Conservation (phyloP, 2,329 filamentous ascomycete species). For the Ophiostoma perfectum region DNA sequence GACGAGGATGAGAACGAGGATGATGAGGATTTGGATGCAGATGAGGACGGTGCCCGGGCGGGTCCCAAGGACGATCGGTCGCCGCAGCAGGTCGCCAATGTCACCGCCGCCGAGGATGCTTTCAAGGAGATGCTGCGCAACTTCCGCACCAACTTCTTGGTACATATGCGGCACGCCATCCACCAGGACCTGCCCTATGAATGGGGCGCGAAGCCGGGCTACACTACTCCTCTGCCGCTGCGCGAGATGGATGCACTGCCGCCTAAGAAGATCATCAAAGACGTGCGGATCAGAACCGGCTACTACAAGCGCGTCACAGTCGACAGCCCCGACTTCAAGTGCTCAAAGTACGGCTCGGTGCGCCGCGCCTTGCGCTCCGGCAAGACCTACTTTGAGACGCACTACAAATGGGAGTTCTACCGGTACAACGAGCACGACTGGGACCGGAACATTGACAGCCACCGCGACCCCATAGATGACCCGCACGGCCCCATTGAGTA, state of each 20-base stretch:
- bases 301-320: not conserved
- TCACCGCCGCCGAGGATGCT: not conserved
- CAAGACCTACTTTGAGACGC: not conserved
- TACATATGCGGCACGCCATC: slow-evolving; percentile 18
- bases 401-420: not conserved
- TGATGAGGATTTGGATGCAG: not conserved
- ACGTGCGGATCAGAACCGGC: not conserved
- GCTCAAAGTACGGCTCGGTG: not conserved
- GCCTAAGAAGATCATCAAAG: not conserved
- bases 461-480: not conserved
- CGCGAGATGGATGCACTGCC: not conserved
- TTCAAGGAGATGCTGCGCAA: slow-evolving; percentile 6
- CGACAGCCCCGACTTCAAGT: not conserved
- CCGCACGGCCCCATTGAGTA: not conserved
- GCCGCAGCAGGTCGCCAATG: not conserved
- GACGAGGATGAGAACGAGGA: not conserved
- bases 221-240: not conserved
- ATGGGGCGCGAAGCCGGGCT: not conserved
- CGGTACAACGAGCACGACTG: not conserved
- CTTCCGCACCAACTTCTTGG: slow-evolving; percentile 24
- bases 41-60: not conserved
- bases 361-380: not conserved
- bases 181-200: not conserved
- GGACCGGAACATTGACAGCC: not conserved
- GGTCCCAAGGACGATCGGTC: not conserved